Evolutionary conservation across 257 asterid species (phyloP), one percentile per base, ranked within the genome.

Genomic region (Fraxinus anomala): DNA sequence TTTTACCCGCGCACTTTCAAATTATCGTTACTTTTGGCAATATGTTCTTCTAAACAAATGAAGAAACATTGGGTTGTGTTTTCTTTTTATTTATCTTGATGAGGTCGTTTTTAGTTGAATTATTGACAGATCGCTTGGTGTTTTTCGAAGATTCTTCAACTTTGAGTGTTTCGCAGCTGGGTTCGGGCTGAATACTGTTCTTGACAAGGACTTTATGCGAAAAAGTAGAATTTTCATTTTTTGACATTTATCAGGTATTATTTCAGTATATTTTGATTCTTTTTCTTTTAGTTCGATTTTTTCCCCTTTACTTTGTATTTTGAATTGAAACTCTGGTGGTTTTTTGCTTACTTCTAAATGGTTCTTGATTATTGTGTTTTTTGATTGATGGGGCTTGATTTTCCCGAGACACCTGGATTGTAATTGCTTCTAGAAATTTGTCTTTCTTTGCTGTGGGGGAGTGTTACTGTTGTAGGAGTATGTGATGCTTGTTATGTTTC

Each of bases 1-100:
- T 72, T 81, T 84, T 87, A 81, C 92, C 89, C 93, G 93, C 93
- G 68, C 93, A 82, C 82, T 87, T 85, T 87, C 87, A 81, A 83
- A 84, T 81, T 88, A 80, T 16, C 8, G 73, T 70, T 76, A 51
- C 34, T 40, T 72, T 16, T 24, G 12, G 16, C 26, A 1, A 26
- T 36, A 14, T 78, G 11, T 24, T 42, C 68, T 2, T 69, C 67
- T 56, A 24, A 56, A 39, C 69, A 21, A 7, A 59, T 56, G 17
- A 21, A 39, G 66, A 56, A 56, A 61, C 26, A 61, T 61, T 61
- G 30, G 68, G 24, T 24, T 61, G 7, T 71, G 73, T 13, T 78
- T 77, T 21, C 42, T 51, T 47, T 23, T 54, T 40, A 24, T 47
- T 17, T 6, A 8, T 37, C 74, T 76, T 30, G 39, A 24, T 63